These are phyloP conservation scores for Suillus fuscotomentosus DNA, from an alignment of 768 basidiomycete species.

Conservation along the genomic window DNA sequence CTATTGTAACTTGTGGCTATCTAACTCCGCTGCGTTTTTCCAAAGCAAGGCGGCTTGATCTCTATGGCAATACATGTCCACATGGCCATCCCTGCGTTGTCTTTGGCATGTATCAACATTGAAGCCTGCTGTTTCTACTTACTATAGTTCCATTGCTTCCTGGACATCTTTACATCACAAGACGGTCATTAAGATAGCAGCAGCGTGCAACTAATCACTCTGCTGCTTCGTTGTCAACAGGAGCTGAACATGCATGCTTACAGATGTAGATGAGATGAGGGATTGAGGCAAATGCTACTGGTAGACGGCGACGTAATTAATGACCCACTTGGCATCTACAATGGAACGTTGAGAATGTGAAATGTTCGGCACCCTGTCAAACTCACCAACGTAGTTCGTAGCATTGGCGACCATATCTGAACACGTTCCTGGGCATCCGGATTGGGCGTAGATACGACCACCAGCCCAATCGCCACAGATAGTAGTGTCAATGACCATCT, in stretches of 20 bases:
- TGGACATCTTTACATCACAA: not conserved
- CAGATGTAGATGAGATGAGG: not conserved
- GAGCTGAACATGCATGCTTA: not conserved
- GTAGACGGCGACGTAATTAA: conserved; percentile 58
- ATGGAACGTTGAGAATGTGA: not conserved
- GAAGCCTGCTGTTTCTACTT: not conserved
- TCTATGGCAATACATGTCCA: conserved; percentile 15
- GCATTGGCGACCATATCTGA: conserved; percentile 50
- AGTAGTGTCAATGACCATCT: conserved; percentile 40
- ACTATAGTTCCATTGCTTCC: not conserved
- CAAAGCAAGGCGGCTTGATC: conserved; percentile 6
- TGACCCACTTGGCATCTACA: conserved; percentile 53
- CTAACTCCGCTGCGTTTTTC: not conserved
- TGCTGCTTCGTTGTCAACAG: not conserved
- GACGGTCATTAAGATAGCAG: not conserved
- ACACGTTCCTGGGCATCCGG: conserved; percentile 43
- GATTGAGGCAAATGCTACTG: conserved; percentile 19
- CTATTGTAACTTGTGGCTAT: not conserved
- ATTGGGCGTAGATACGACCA: conserved; percentile 15
- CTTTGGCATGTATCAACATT: not conserved
- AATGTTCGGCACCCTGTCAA: conserved; percentile 8
- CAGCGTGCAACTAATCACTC: not conserved
- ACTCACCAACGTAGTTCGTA: conserved; percentile 50
- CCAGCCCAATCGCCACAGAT: conserved; percentile 33
- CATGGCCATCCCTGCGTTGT: conserved; percentile 18